Conservation (phyloP, 345 rosid genomes). For the Lepidium sativum region DNA sequence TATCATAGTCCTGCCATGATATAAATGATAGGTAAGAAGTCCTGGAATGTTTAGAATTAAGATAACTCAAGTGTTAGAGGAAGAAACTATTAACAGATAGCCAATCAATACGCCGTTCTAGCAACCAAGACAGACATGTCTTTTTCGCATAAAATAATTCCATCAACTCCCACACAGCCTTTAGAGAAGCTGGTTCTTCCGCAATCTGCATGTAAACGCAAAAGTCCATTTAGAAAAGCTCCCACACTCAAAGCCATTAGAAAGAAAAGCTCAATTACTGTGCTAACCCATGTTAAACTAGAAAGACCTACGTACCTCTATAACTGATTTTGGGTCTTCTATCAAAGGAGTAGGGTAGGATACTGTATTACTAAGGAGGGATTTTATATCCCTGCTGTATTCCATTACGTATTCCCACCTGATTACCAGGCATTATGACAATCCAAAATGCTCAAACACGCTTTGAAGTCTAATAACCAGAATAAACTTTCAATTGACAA, state of each 20-base stretch:
- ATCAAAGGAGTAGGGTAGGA: conserved; percentile 30
- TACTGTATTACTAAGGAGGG: conserved; percentile 49
- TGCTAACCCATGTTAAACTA: not conserved
- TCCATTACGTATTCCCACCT: conserved; percentile 95
- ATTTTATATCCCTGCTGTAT: conserved; percentile 68
- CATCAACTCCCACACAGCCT: conserved; percentile 98
- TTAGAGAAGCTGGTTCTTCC: conserved; percentile 54
- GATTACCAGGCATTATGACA: not conserved
- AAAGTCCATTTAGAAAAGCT: not conserved
- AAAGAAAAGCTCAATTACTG: not conserved
- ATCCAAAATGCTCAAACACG: not conserved
- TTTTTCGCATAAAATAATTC: conserved; percentile 76
- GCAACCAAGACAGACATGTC: conserved; percentile 61
- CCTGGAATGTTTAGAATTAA: not conserved
- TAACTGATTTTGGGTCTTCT: conserved; percentile 54
- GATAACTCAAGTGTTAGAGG: not conserved
- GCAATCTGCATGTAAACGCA: conserved; percentile 33
- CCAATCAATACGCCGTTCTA: conserved; percentile 85
- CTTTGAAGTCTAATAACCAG: not conserved
- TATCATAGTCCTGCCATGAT: conserved; percentile 63
- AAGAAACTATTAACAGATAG: conserved; percentile 63
- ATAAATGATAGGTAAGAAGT: not conserved
- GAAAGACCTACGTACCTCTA: conserved; percentile 35
- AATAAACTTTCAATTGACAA: not conserved
- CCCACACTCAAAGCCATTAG: not conserved